These are phyloP conservation scores for Sporothrix dimorphospora DNA, from an alignment of 2,329 filamentous ascomycete genomes.

Conservation along the genomic window DNA sequence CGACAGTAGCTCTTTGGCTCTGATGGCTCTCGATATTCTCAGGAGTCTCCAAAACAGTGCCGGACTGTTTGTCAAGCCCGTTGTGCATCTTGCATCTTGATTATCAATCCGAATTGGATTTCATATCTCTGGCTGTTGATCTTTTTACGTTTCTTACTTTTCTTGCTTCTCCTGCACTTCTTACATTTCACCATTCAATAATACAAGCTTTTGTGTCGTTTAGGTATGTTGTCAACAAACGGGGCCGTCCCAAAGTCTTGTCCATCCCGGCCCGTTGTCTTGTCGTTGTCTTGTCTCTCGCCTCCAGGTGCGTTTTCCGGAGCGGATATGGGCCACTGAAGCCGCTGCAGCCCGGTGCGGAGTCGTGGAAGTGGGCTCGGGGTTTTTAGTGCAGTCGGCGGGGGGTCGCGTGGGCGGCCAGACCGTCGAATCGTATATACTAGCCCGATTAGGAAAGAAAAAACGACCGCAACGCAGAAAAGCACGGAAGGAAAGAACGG, in stretches of 20 bases:
- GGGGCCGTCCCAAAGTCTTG: background rate
- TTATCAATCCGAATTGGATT: background rate
- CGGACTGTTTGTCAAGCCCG: background rate
- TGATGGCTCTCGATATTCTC: too few relatives aligned
- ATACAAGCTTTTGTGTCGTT: background rate
- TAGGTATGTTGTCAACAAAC: background rate
- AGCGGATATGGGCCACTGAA: background rate
- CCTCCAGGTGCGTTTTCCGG: background rate
- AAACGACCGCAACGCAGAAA: background rate
- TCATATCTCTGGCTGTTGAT: background rate
- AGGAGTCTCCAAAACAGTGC: background rate
- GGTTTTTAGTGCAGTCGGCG: background rate
- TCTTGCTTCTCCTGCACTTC: too few relatives aligned
- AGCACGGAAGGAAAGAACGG: background rate
- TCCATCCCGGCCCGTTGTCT: conserved; percentile 4
- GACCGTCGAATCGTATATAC: background rate
- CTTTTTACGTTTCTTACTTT: background rate
- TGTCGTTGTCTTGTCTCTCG: background rate
- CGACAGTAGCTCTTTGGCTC: background rate
- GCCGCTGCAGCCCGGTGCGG: background rate
- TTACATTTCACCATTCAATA: background rate
- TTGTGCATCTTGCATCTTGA: background rate
- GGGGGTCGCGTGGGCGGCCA: background rate
- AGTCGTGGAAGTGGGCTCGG: background rate
- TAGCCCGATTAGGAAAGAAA: conserved; percentile 20